phyloP scores from a whole-genome alignment of 1,284 basidiomycete species.

The Anthracocystis walkeri region DNA sequence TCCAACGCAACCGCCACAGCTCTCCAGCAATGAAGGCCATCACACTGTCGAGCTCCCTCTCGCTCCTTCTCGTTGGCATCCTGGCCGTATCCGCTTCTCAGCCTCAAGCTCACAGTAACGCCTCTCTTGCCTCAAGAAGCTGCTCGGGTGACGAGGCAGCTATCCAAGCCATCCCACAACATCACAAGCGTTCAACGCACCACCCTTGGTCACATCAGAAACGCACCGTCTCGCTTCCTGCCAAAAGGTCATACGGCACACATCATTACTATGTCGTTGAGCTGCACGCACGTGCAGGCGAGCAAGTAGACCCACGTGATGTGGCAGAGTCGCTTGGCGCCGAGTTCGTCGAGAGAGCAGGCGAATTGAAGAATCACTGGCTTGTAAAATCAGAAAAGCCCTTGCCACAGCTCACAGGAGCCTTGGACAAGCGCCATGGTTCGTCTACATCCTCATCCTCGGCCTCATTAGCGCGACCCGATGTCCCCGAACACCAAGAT shows the following conservation, averaged over 20 bases:
- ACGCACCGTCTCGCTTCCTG: conserved; percentile 50
- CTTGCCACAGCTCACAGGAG: conserved; percentile 12
- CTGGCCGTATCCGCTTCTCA: conserved; percentile 26
- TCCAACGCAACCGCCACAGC: no score
- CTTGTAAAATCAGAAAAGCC: conserved; percentile 76
- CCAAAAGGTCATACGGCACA: conserved; percentile 75
- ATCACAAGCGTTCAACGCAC: conserved; percentile 20
- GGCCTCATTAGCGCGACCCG: conserved; percentile 9
- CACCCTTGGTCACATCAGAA: conserved; percentile 45
- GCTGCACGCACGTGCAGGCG: conserved; percentile 74
- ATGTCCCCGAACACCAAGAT: conserved; percentile 66
- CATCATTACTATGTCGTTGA: conserved; percentile 92
- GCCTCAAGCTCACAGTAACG: neutral
- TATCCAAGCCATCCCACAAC: conserved; percentile 1
- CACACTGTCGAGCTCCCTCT: conserved; percentile 30
- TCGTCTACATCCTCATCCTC: conserved; percentile 12
- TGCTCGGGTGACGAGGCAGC: conserved; percentile 11
- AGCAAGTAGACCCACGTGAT: conserved; percentile 70
- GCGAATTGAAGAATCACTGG: conserved; percentile 86
- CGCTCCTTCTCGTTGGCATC: conserved; percentile 38
- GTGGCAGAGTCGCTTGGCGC: conserved; percentile 78
- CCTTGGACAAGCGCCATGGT: conserved; percentile 16
- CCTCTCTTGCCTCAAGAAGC: conserved; percentile 17
- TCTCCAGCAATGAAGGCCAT: conserved; percentile 24
- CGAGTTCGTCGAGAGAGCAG: conserved; percentile 87